Conservation (phyloP, 306 rosid species). For the Aeschynomene evenia region DNA sequence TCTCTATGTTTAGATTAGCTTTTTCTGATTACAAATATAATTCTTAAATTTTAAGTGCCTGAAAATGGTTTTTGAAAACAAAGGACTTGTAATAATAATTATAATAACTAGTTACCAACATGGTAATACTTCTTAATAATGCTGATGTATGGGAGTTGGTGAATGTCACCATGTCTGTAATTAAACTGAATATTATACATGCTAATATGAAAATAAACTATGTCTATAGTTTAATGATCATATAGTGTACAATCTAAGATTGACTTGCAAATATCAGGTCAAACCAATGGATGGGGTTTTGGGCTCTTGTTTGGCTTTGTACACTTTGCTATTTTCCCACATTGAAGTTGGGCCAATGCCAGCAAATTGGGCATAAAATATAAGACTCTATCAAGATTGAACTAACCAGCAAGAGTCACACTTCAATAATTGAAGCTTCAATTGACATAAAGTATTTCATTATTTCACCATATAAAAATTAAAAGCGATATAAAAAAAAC, state of each 20-base stretch:
- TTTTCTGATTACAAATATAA: neutral
- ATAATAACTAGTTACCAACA: too few species aligned
- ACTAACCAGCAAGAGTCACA: neutral
- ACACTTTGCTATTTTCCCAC: neutral
- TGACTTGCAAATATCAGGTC: neutral
- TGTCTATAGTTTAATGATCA: neutral
- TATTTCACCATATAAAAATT: neutral
- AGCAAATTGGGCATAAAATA: neutral
- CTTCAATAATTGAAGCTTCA: constrained; percentile 1
- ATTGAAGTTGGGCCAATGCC: neutral
- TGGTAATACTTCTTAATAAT: too few species aligned
- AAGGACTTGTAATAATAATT: too few species aligned
- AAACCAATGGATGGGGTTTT: neutral
- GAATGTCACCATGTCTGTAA: too few species aligned
- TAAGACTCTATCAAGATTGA: neutral
- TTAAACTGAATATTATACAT: too few species aligned
- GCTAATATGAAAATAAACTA: neutral
- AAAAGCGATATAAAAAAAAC: neutral
- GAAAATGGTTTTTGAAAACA: too few species aligned
- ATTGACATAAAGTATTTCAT: neutral
- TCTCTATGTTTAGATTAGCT: too few species aligned
- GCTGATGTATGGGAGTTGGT: too few species aligned
- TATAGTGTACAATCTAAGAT: neutral
- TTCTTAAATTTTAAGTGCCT: neutral
- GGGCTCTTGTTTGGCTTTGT: neutral